A percentile compares a stretch with the other conserved stretches of the same genome.
phyloP scores from a whole-genome alignment of 768 basidiomycete genomes.

The Cyclocybe cylindracea region DNA sequence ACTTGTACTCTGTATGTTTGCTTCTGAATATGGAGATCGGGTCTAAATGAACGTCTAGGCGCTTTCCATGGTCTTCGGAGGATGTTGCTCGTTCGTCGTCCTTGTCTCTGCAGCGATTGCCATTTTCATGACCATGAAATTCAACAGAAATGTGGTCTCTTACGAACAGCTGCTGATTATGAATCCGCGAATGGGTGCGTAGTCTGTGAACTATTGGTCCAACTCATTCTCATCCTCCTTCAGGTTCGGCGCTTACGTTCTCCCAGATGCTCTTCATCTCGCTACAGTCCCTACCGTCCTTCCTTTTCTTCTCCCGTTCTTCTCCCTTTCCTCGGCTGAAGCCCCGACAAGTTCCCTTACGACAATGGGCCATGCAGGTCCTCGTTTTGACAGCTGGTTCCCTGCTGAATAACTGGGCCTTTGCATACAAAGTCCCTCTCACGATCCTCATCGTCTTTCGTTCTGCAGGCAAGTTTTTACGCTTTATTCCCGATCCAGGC shows the following conservation, averaged over 20 bases:
- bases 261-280: conserved; percentile 83
- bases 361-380: conserved; percentile 72
- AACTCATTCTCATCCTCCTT: conserved; percentile 1
- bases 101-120: neutral
- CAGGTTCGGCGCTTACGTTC: conserved; percentile 83
- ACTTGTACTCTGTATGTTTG: conserved; percentile 34
- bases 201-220: neutral
- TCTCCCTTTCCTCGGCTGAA: conserved; percentile 53
- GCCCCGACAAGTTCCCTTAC: conserved; percentile 66
- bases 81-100: conserved; percentile 76
- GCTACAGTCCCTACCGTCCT: conserved; percentile 62
- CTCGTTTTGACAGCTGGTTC: conserved; percentile 65
- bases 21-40: neutral
- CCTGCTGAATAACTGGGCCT: conserved; percentile 81
- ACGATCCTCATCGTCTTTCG: conserved; percentile 84
- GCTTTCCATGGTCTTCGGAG: conserved; percentile 71
- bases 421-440: conserved; percentile 73
- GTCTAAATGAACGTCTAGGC: conserved; percentile 29
- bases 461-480: conserved; percentile 61
- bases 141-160: conserved; percentile 69
- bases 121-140: neutral
- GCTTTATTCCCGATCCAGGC: neutral
- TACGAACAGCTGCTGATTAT: conserved; percentile 74
- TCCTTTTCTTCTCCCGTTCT: conserved; percentile 43
- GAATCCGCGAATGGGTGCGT: conserved; percentile 68